phyloP scores from a whole-genome alignment of 202 grass and related monocot species.

The Eragrostis tef region DNA sequence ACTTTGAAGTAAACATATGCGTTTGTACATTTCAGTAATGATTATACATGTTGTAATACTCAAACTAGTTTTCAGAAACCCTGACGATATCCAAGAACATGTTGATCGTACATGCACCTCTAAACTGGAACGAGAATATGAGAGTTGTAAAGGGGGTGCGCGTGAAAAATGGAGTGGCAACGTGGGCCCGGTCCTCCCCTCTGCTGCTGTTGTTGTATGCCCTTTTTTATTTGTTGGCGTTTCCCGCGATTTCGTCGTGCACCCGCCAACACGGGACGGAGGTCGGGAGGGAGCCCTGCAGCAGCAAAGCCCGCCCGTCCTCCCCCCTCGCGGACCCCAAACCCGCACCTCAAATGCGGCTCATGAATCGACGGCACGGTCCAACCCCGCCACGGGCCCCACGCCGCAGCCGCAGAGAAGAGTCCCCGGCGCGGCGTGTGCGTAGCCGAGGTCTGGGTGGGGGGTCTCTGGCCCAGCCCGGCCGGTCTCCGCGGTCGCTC shows the following conservation, averaged over 20 bases:
- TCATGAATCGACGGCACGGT: background rate
- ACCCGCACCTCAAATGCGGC: constrained; percentile 9
- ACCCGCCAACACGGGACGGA: background rate
- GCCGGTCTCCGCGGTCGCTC: background rate
- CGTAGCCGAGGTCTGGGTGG: background rate
- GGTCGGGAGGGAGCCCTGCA: no score
- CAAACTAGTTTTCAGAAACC: no score
- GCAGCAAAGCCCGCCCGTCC: no score
- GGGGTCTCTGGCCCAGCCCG: no score
- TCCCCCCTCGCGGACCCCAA: constrained; percentile 54
- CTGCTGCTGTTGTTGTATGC: no score
- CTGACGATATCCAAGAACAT: no score
- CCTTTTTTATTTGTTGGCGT: background rate
- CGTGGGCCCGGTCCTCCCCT: no score
- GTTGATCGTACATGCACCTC: no score
- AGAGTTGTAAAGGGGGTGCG: background rate
- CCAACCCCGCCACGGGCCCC: background rate
- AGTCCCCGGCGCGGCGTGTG: background rate
- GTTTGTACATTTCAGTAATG: no score
- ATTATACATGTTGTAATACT: no score
- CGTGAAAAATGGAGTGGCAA: background rate
- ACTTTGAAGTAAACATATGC: no score
- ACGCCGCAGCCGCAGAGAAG: background rate
- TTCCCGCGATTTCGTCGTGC: background rate
- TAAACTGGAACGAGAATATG: background rate